Base-by-base conservation (phyloP, 768 basidiomycete species). In the Lactarius sp. region DNA sequence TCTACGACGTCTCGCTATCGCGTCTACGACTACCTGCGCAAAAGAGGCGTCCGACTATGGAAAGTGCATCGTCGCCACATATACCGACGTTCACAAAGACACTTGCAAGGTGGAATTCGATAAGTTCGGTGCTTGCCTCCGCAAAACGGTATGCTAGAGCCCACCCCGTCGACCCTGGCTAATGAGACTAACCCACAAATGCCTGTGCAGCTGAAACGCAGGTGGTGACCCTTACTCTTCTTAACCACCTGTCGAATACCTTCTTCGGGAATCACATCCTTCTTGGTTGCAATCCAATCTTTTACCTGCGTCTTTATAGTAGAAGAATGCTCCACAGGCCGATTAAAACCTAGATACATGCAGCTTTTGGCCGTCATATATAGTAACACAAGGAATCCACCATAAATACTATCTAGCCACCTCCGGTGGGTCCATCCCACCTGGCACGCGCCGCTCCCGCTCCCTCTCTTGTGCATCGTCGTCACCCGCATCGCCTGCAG, bases 71-170 rank as follows among this genome's bases (percentile, higher is more conserved):
- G 77, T 88, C 34, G 82, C 84, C 1, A 83, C 83, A 4, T 96
- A 97, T 74, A 84, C 84, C 34, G 96, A 98, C 65, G 87, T 93
- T 6, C 83, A 78, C 64, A 89, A 88, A 73, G 90, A 92, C 69
- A 83, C 85, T 69, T 99, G 96, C 77, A 83, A 83, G 56, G 81
- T 82, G 2, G 93, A 98, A 74, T 98, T 97, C 65, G 78, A 78
- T 13, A 83, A 83, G 66, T 99, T 98, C 74, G 88, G 86, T 46
- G 78, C 82, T 37, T 99, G 96, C 73, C 75, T 99, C 37, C 84
- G 85, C 52, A 78, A 83, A 67, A 86, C 86, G 59, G 96, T 97
- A 75, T 62, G 87, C 76, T 18, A 37, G 37, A 36, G 41, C 42
- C 31, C 44, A 46, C 46, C 3, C 27, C 22, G 14, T 10, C 20